Base-by-base conservation (phyloP, 371 early-diverging fungal genomes). In the Saksenaea vasiformis region DNA sequence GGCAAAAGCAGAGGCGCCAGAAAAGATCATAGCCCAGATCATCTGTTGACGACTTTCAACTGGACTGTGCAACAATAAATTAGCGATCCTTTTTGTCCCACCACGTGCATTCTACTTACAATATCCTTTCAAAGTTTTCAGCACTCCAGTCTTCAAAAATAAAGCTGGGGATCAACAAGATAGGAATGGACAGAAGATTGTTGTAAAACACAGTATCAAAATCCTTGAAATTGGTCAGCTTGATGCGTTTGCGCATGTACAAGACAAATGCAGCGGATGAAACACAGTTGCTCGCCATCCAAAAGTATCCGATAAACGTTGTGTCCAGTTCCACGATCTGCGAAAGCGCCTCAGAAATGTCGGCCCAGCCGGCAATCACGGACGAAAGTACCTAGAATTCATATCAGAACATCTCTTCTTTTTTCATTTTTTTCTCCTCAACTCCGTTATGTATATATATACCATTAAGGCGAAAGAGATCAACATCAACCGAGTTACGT, bases 191-290 rank as follows among this genome's bases (percentile, higher is more conserved):
- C 54, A 99, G 76, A 34, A 94, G 65, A 69, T 97, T 99, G 84
- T 98, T 96, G 80, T 93, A 98, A 75, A 93, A 98, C 15, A 99
- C 97, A 0, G 97, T 94, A 70, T 99, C 99, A 72, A 93, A 94
- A 70, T 97, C 96, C 76, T 93, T 92, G 62, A 95, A 94, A 61
- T 86, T 87, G 59, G 93, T 90, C 58, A 85, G 71, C 78, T 90
- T 90, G 76, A 98, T 93, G 60, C 88, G 85, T 69, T 87, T 83
- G 72, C 97, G 93, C 91, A 99, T 91, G 62, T 90, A 87, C 35
- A 99, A 78, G 17, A 95, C 90, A 84, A 93, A 98, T 3, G 87
- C 80, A 15, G 98, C 94, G 3, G 99, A 94, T 1, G 96, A 89
- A 11, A 96, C 38, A 72, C 98, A 97, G 80, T 99, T 99, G 64